Base-by-base conservation (phyloP, 1,284 basidiomycete species). In the Malassezia sp. region DNA sequence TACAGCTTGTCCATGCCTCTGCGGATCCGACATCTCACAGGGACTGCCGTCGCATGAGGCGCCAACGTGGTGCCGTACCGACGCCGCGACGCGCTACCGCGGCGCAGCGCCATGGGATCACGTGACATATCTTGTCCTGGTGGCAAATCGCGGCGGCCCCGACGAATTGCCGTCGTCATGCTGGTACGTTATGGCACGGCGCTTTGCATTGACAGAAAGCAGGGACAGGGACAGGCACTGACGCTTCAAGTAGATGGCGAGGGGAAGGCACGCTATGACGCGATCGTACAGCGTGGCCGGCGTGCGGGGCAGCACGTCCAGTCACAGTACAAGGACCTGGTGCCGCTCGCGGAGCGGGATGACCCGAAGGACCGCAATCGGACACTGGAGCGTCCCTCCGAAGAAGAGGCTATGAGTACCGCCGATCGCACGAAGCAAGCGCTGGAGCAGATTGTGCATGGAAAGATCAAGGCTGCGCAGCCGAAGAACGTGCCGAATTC, bases 401-500 rank as follows among this genome's bases (percentile, higher is more conserved):
- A 91, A 57, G 85, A 88, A 0, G 81, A 88, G 24, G 82, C 97
- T 5, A 80, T 84, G 61, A 78, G 76, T 11, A 96, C 89, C 0
- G 80, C 89, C 0, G 89, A 96, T 33, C 81, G 83, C 56, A 99
- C 93, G 0, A 80, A 83, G 15, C 78, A 80, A 11, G 93, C 93
- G 0, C 77, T 97, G 11, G 91, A 97, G 73, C 86, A 87, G 72
- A 78, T 96, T 43, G 85, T 88, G 7, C 84, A 85, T 42, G 85
- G 85, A 42, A 96, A 93, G 72, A 95, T 96, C 73, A 96, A 96
- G 73, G 85, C 89, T 3, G 85, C 88, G 3, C 89, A 95, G 62
- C 88, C 91, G 2, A 73, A 71, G 43, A 60, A 70, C 32, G 63
- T 69, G 5, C 47, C 55, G 15, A 53, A 56, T 5, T 49, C 54